Percentiles rank a stretch among this genome's conserved stretches.
These are phyloP conservation scores for Zoysia japonica DNA, from an alignment of 176 grass and related monocot genomes.

Conservation along the genomic window DNA sequence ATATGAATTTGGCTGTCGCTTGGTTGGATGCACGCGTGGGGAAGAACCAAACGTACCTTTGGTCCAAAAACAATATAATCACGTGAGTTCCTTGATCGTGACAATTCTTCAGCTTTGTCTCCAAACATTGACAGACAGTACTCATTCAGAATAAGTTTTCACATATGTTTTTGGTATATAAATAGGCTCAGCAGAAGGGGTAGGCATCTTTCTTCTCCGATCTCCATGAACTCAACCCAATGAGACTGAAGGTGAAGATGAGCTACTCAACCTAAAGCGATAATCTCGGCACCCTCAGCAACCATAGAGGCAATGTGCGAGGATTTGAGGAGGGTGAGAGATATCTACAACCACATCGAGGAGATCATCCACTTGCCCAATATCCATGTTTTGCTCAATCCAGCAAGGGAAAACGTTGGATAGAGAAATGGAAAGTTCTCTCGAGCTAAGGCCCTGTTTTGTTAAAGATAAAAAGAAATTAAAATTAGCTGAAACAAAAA, in stretches of 20 bases:
- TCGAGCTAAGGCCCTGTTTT: background rate
- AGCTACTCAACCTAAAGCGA: conserved; percentile 37
- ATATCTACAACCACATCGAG: conserved; percentile 37
- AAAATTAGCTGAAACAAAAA: too few relatives aligned
- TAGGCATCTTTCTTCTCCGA: background rate
- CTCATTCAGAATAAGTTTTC: conserved; percentile 5
- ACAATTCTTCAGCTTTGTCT: background rate
- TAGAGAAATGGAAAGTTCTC: conserved; percentile 41
- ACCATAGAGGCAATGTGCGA: background rate
- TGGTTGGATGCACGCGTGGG: too few relatives aligned
- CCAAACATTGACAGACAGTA: conserved; percentile 26
- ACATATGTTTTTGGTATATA: conserved; percentile 30
- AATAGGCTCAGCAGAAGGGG: conserved; percentile 3
- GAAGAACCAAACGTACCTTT: too few relatives aligned
- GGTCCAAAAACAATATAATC: too few relatives aligned
- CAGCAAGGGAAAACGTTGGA: conserved; percentile 39
- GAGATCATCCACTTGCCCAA: conserved; percentile 42
- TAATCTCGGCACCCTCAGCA: background rate
- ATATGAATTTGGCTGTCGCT: too few relatives aligned
- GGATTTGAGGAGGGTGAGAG: conserved; percentile 32
- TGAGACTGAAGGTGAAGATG: conserved; percentile 25
- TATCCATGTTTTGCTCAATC: conserved; percentile 37
- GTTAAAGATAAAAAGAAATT: too few relatives aligned
- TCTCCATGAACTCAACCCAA: background rate
- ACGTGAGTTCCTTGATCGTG: too few relatives aligned